These are phyloP conservation scores for Aquanectria penicillioides DNA, from an alignment of 2,329 filamentous ascomycete species.

Conservation along the genomic window DNA sequence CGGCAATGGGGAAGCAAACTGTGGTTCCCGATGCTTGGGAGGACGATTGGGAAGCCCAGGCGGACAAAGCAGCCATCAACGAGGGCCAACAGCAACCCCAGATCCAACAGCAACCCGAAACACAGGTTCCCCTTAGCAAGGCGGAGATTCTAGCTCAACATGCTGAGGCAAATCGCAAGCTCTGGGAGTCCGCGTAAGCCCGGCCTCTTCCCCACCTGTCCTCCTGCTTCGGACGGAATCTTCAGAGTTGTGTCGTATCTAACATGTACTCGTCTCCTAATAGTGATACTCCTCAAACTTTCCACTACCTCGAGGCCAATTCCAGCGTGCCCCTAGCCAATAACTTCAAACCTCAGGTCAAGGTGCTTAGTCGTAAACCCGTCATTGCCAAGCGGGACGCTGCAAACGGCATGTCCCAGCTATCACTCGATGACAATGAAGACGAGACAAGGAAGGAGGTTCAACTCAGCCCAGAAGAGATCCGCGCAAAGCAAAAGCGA, in stretches of 20 bases:
- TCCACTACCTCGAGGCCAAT: conserved; percentile 78
- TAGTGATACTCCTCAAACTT: conserved; percentile 79
- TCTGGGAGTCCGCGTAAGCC: conserved; percentile 89
- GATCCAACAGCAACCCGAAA: conserved; percentile 43
- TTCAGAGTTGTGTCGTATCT: conserved; percentile 18
- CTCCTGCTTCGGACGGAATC: background rate
- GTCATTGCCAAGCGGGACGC: conserved; percentile 68
- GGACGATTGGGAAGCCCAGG: conserved; percentile 85
- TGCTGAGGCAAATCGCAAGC: conserved; percentile 81
- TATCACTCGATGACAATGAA: conserved; percentile 60
- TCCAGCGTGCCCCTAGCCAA: conserved; percentile 68
- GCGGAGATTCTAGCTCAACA: conserved; percentile 84
- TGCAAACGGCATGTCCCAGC: conserved; percentile 57
- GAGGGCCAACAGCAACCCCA: conserved; percentile 37
- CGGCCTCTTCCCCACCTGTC: background rate
- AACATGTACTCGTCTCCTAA: background rate
- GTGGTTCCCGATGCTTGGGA: conserved; percentile 84
- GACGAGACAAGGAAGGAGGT: conserved; percentile 72
- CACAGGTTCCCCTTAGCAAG: conserved; percentile 66
- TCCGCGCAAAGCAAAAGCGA: conserved; percentile 78
- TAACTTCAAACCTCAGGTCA: conserved; percentile 84
- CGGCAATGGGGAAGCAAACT: conserved; percentile 56
- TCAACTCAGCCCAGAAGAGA: conserved; percentile 78
- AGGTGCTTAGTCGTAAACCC: conserved; percentile 86
- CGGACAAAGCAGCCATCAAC: conserved; percentile 65